Evolutionary conservation across 2,329 filamentous ascomycete genomes (phyloP).

Genomic region (Fusarium sp.): DNA sequence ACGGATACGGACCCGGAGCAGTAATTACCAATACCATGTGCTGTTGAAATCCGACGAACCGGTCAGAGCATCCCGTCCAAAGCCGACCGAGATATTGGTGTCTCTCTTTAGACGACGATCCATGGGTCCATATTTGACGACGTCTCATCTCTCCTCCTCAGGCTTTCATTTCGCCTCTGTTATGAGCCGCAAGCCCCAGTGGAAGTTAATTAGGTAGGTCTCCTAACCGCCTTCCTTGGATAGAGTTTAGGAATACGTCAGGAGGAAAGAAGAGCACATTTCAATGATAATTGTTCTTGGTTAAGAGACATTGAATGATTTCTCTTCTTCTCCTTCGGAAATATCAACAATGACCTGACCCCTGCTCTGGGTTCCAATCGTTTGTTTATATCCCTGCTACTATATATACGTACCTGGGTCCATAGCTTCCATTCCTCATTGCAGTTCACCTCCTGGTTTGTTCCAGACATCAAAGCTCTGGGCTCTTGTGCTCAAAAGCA

Average conservation of each 20-base stretch:
- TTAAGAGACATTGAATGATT: background rate
- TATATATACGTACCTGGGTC: slow-evolving; percentile 33
- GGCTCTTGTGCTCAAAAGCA: slow-evolving; percentile 12
- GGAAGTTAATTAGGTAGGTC: slow-evolving; percentile 2
- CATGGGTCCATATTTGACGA: slow-evolving; percentile 45
- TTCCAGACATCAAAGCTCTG: slow-evolving; percentile 9
- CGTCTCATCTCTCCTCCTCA: slow-evolving; percentile 31
- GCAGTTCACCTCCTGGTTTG: slow-evolving; percentile 3
- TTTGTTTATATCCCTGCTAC: slow-evolving; percentile 28
- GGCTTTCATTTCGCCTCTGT: slow-evolving; percentile 28
- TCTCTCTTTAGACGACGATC: slow-evolving; percentile 39
- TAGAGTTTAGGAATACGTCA: background rate
- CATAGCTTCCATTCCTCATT: slow-evolving; percentile 16
- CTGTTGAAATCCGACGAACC: slow-evolving; percentile 1
- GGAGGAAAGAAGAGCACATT: background rate
- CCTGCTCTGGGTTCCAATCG: slow-evolving; percentile 11
- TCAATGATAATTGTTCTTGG: background rate
- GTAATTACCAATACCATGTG: background rate
- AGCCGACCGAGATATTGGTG: slow-evolving; percentile 15
- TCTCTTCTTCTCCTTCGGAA: slow-evolving; percentile 6
- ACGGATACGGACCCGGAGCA: background rate
- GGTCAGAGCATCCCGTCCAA: background rate
- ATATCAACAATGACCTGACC: slow-evolving; percentile 8
- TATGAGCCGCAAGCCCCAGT: slow-evolving; percentile 4
- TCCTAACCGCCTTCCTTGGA: background rate